Percentiles rank a stretch among this genome's conserved stretches.
These are phyloP conservation scores for Sphagnum fallax DNA, from an alignment of 228 moss, liverwort and hornwort species.

Conservation along the genomic window DNA sequence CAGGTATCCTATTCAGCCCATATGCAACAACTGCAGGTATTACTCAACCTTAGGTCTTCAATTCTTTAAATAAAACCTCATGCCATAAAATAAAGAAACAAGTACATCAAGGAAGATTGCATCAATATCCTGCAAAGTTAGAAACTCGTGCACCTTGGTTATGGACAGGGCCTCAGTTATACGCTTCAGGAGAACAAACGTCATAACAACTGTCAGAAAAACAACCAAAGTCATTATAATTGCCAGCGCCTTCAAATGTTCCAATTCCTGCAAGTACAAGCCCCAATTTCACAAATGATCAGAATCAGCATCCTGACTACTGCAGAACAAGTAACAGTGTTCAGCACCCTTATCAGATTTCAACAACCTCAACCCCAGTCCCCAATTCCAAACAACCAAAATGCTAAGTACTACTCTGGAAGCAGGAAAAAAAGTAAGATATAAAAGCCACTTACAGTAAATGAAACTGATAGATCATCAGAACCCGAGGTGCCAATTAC, in stretches of 20 bases:
- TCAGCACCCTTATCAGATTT: no score
- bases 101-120: not conserved
- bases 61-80: not conserved
- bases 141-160: conserved; percentile 39
- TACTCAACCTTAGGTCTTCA: no score
- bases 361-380: no score
- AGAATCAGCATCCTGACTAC: no score
- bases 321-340: no score
- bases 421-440: not conserved
- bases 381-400: no score
- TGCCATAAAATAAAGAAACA: no score
- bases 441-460: conserved; percentile 13
- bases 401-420: not conserved
- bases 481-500: conserved; percentile 51
- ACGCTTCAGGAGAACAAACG: conserved; percentile 71
- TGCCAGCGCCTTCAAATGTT: conserved; percentile 70
- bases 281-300: not conserved
- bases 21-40: no score
- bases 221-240: conserved; percentile 62
- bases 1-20: no score
- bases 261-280: conserved; percentile 46
- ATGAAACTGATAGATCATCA: conserved; percentile 32
- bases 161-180: conserved; percentile 62
- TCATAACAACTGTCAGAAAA: conserved; percentile 43
- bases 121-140: not conserved